These are phyloP conservation scores for Coemansia sp. DNA, from an alignment of 192 early-diverging fungal species.

Conservation along the genomic window DNA sequence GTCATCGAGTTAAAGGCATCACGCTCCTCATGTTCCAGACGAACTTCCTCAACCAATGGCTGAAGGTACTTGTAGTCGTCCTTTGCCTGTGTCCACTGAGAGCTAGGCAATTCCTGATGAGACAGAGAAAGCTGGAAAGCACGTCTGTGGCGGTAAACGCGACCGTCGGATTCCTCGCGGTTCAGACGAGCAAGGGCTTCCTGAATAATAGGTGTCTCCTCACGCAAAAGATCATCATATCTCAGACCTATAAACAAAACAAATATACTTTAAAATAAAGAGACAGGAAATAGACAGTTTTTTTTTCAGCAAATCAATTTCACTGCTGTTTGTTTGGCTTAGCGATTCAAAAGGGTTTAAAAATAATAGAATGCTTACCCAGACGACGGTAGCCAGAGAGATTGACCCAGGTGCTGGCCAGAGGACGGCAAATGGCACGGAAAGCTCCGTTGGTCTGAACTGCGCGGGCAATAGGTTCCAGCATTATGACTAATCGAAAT, in stretches of 20 bases:
- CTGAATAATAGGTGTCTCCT: constrained; percentile 77
- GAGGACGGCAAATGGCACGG: constrained; percentile 52
- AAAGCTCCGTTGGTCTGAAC: constrained; percentile 42
- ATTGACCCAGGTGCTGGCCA: constrained; percentile 66
- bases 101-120: constrained; percentile 67
- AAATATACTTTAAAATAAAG: too few species aligned
- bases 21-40: constrained; percentile 75
- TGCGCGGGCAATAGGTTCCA: constrained; percentile 38
- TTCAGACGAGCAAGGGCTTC: constrained; percentile 82
- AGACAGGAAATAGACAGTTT: too few species aligned
- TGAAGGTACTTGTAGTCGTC: constrained; percentile 84
- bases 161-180: constrained; percentile 64
- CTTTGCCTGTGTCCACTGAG: constrained; percentile 74
- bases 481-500: constrained; percentile 14
- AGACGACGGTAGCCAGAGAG: constrained; percentile 70
- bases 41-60: constrained; percentile 77
- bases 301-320: not conserved
- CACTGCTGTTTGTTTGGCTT: too few species aligned
- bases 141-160: constrained; percentile 77
- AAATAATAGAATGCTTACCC: constrained; percentile 52
- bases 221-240: constrained; percentile 87
- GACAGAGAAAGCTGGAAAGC: constrained; percentile 75
- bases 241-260: constrained; percentile 64
- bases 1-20: constrained; percentile 69
- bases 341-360: too few species aligned